These are phyloP conservation scores for Coemansia sp. DNA, from an alignment of 192 early-diverging fungal genomes.

Conservation along the genomic window DNA sequence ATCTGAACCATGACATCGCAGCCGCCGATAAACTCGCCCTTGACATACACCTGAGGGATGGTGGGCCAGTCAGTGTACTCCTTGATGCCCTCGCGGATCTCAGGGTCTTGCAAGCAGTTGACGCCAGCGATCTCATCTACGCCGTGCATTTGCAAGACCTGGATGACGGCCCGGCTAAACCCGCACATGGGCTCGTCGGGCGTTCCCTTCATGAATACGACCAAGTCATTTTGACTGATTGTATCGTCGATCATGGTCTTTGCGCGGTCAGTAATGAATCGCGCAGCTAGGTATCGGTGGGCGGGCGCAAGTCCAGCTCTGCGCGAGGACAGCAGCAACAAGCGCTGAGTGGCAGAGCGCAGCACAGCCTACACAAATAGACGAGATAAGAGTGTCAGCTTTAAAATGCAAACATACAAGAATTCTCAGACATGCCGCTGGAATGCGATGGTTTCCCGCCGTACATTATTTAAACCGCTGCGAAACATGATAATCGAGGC, in stretches of 20 bases:
- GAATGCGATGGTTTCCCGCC: not conserved
- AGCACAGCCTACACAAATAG: conserved; percentile 23
- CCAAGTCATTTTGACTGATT: conserved; percentile 69
- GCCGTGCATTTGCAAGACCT: conserved; percentile 79
- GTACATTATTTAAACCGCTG: conserved; percentile 12
- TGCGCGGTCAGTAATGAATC: conserved; percentile 40
- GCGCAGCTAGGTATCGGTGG: conserved; percentile 20
- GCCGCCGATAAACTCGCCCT: conserved; percentile 95
- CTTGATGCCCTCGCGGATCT: conserved; percentile 91
- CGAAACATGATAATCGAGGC: conserved; percentile 13
- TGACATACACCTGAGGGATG: conserved; percentile 93
- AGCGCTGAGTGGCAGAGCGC: conserved; percentile 11
- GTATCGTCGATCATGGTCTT: conserved; percentile 44
- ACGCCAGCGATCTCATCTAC: conserved; percentile 78
- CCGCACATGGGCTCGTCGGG: conserved; percentile 92
- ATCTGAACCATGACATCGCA: conserved; percentile 91
- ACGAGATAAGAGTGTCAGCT: not conserved
- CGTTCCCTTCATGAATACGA: conserved; percentile 98
- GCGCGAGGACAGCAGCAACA: conserved; percentile 12
- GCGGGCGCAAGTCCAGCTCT: conserved; percentile 1
- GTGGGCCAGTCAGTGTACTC: conserved; percentile 95
- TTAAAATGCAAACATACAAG: not conserved
- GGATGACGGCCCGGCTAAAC: conserved; percentile 90
- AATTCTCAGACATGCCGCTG: not conserved
- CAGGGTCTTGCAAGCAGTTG: conserved; percentile 88